These are phyloP conservation scores for Thymus mandschuricus DNA, from an alignment of 257 asterid species.

Conservation along the genomic window DNA sequence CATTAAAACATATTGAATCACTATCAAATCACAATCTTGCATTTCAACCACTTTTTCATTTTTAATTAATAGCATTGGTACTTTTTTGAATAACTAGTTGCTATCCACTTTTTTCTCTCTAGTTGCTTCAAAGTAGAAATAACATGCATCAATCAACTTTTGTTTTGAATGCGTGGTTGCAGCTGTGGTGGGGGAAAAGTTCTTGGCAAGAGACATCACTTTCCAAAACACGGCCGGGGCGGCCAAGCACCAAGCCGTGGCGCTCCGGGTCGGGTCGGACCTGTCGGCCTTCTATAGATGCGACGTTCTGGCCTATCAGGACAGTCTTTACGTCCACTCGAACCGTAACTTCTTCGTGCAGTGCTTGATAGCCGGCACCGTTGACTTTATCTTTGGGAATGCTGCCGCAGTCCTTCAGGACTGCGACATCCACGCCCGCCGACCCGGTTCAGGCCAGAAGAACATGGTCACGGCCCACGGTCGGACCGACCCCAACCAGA, in stretches of 20 bases:
- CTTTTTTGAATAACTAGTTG: neutral
- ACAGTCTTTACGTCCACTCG: constrained; percentile 62
- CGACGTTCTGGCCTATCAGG: constrained; percentile 59
- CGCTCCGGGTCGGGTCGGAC: constrained; percentile 69
- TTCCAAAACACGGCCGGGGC: constrained; percentile 74
- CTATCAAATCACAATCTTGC: neutral
- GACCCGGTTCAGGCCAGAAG: constrained; percentile 52
- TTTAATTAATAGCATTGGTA: neutral
- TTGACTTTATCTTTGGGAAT: constrained; percentile 69
- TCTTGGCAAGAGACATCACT: constrained; percentile 66
- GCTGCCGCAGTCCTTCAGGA: constrained; percentile 55
- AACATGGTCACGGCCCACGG: constrained; percentile 82
- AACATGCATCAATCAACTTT: neutral
- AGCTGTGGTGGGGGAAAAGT: constrained; percentile 65
- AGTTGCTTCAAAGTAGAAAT: neutral
- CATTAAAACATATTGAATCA: neutral
- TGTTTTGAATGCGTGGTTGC: constrained; percentile 25
- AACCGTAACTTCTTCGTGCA: constrained; percentile 57
- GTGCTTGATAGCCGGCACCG: constrained; percentile 58
- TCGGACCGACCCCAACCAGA: constrained; percentile 68
- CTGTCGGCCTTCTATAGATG: constrained; percentile 61
- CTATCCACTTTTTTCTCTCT: neutral
- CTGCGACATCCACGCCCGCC: constrained; percentile 68
- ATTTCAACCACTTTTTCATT: neutral
- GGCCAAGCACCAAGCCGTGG: constrained; percentile 71